Evolutionary conservation across 2,329 filamentous ascomycete species (phyloP).

Genomic region (Massarina eburnea): DNA sequence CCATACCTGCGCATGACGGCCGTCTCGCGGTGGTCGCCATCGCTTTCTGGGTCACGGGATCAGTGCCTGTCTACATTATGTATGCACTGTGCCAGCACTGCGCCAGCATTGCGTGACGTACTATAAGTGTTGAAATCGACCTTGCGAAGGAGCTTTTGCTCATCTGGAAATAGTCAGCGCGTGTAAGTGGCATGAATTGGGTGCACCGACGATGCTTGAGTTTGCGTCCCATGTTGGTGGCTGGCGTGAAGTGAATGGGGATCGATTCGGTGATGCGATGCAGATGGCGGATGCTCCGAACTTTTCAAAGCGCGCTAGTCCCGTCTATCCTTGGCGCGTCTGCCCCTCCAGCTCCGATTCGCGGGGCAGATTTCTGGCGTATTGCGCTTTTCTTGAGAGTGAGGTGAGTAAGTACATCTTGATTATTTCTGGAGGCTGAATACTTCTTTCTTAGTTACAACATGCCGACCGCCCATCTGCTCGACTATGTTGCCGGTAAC

Average conservation of each 20-base stretch:
- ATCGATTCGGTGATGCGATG: background rate
- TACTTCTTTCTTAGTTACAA: no score
- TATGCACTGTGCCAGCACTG: constrained; percentile 50
- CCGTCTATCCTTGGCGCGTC: background rate
- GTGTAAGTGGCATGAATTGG: constrained; percentile 45
- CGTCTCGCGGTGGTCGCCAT: constrained; percentile 82
- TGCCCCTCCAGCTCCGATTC: constrained; percentile 7
- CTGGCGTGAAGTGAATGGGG: background rate
- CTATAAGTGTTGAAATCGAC: constrained; percentile 1
- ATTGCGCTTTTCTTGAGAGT: no score
- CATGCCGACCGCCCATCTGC: constrained; percentile 78
- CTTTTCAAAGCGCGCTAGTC: constrained; percentile 2
- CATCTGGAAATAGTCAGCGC: constrained; percentile 38
- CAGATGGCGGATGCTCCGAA: background rate
- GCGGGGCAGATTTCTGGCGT: constrained; percentile 6
- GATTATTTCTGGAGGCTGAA: no score
- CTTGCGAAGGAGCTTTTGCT: constrained; percentile 77
- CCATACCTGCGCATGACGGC: constrained; percentile 81
- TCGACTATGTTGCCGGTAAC: constrained; percentile 94
- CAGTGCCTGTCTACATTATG: no score
- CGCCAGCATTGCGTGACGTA: no score
- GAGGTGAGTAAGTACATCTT: no score
- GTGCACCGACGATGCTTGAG: constrained; percentile 69
- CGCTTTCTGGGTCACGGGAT: no score
- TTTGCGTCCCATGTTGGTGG: constrained; percentile 77